phyloP scores from a whole-genome alignment of 331 rosid species.

The Dryas integrifolia region DNA sequence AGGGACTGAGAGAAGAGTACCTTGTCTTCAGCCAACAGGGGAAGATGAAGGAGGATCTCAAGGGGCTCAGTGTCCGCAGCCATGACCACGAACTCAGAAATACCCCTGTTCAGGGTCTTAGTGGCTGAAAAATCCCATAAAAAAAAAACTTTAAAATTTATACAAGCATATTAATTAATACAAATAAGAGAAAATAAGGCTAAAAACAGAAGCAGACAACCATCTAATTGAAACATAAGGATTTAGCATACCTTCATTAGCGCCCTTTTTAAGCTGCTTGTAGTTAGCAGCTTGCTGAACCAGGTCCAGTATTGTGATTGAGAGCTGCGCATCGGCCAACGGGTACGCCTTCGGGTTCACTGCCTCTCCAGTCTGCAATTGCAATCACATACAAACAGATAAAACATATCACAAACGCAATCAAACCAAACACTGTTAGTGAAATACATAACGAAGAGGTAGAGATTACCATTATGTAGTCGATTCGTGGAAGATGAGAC shows the following conservation, averaged over 20 bases:
- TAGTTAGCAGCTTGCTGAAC: constrained; percentile 89
- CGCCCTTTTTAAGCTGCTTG: constrained; percentile 95
- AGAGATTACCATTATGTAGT: too few species aligned
- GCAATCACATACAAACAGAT: constrained; percentile 39
- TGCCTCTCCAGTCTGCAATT: constrained; percentile 59
- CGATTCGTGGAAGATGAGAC: too few species aligned
- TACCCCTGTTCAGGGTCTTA: constrained; percentile 78
- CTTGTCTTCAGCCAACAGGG: constrained; percentile 84
- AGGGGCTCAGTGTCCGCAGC: constrained; percentile 83
- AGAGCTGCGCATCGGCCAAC: constrained; percentile 75
- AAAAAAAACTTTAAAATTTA: not conserved
- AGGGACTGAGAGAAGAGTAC: constrained; percentile 27
- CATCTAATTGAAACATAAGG: not conserved
- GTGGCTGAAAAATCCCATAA: constrained; percentile 51
- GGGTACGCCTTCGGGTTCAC: constrained; percentile 91
- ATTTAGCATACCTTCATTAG: constrained; percentile 65
- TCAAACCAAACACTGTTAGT: too few species aligned
- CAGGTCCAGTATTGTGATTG: constrained; percentile 74
- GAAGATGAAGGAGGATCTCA: constrained; percentile 88
- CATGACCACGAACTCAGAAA: constrained; percentile 83
- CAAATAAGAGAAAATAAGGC: too few species aligned
- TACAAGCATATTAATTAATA: not conserved
- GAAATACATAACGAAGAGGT: too few species aligned
- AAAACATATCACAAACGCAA: constrained; percentile 15
- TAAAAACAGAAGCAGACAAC: not conserved